A percentile compares a stretch with the other conserved stretches of the same genome.
phyloP scores from a whole-genome alignment of 768 basidiomycete species.

The Trametes gibbosa region DNA sequence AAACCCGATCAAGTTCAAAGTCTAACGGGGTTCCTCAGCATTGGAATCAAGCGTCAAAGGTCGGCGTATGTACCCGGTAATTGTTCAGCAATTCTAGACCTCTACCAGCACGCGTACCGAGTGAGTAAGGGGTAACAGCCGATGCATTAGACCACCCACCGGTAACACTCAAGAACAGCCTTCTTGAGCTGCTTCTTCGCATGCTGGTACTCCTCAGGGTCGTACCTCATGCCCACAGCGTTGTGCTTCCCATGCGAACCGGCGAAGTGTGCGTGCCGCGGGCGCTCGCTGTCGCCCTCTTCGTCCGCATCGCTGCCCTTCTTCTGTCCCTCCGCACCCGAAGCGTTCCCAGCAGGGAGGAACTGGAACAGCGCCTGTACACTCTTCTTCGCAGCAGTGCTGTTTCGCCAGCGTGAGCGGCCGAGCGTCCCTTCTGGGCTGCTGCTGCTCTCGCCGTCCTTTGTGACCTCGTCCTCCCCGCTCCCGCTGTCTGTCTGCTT shows the following conservation, averaged over 20 bases:
- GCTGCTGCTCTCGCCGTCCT: slow-evolving; percentile 4
- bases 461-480: neutral
- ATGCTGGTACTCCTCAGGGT: slow-evolving; percentile 76
- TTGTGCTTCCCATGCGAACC: neutral
- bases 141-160: slow-evolving; percentile 37
- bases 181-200: slow-evolving; percentile 86
- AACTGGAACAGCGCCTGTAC: slow-evolving; percentile 14
- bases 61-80: slow-evolving; percentile 61
- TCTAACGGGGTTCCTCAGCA: neutral
- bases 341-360: neutral
- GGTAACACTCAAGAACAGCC: slow-evolving; percentile 83
- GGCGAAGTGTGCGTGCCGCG: neutral
- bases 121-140: neutral
- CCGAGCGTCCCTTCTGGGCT: slow-evolving; percentile 1
- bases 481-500: neutral
- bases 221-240: slow-evolving; percentile 22
- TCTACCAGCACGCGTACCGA: slow-evolving; percentile 33
- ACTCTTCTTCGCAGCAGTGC: slow-evolving; percentile 2
- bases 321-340: neutral
- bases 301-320: slow-evolving; percentile 6
- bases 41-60: neutral
- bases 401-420: slow-evolving; percentile 2
- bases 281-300: neutral
- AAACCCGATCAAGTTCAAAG: slow-evolving; percentile 78
- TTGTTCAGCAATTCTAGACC: slow-evolving; percentile 83